These are phyloP conservation scores for Dothideomycetes sp. DNA, from an alignment of 2,329 filamentous ascomycete genomes.

Conservation along the genomic window DNA sequence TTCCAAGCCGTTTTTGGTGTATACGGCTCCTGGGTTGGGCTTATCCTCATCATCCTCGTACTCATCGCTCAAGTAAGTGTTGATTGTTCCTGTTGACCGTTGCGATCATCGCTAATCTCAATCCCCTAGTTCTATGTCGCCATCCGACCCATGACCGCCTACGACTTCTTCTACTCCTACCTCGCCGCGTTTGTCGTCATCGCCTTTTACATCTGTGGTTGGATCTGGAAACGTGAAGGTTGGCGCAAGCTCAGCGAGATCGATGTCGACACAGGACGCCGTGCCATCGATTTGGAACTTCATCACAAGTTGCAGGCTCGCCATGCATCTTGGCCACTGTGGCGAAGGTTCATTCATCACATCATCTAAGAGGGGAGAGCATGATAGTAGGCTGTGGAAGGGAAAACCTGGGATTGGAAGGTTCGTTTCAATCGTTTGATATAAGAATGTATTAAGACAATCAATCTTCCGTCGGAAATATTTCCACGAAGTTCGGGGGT, in stretches of 20 bases:
- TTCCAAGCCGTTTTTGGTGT: slow-evolving; percentile 74
- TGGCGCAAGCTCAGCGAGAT: slow-evolving; percentile 53
- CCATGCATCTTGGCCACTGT: slow-evolving; percentile 44
- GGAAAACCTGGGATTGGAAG: too few relatives aligned
- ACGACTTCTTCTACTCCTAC: slow-evolving; percentile 47
- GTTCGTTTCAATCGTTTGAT: too few relatives aligned
- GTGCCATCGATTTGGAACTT: slow-evolving; percentile 56
- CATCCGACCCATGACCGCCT: slow-evolving; percentile 34
- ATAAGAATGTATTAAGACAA: too few relatives aligned
- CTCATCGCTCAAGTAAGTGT: slow-evolving; percentile 56
- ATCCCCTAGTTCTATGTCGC: slow-evolving; percentile 39
- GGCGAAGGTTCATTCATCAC: slow-evolving; percentile 30
- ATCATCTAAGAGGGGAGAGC: too few relatives aligned
- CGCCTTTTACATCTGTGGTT: slow-evolving; percentile 46
- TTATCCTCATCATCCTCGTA: slow-evolving; percentile 65
- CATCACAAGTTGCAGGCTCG: slow-evolving; percentile 48
- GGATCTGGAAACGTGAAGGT: slow-evolving; percentile 54
- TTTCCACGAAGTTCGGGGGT: too few relatives aligned
- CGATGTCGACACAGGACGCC: slow-evolving; percentile 57
- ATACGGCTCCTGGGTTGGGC: slow-evolving; percentile 69
- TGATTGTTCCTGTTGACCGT: neutral
- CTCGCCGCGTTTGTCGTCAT: slow-evolving; percentile 47
- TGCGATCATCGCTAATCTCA: neutral
- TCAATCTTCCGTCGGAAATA: too few relatives aligned
- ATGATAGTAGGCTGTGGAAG: too few relatives aligned